Base-by-base conservation (phyloP, 345 rosid species). In the Bretschneidera sinensis region DNA sequence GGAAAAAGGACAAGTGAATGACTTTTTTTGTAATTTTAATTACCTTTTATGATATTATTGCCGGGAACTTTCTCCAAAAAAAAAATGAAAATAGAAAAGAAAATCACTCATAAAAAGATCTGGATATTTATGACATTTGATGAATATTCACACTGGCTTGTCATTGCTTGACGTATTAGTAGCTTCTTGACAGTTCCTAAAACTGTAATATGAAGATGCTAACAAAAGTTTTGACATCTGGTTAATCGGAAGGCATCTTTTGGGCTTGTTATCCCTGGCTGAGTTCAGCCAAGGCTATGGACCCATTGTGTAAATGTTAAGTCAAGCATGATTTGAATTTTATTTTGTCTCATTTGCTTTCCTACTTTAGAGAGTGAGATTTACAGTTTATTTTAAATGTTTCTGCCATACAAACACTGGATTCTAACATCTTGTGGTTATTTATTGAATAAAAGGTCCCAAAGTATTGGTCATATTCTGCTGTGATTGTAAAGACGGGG, bases 361-460 rank as follows among this genome's bases (percentile, higher is more conserved):
- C 45, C 45, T 39, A 13, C 2, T 39, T 39, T 39, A 2, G 4
- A 39, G 45, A 39, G 45, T 39, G 45, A 39, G 45, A 39, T 39
- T 39, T 4, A 39, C 10, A 1, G 6, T 5, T 39, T 4, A 39
- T 39, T 39, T 39, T 1, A 39, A 39, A 5, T 39, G 45, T 39
- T 39, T 39, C n/a, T n/a, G 11, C 10, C 45, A 39, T 39, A 14
- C 16, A 9, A 1, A 5, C 45, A 39, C 11, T 39, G 4, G 11
- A 7, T 5, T 11, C 51, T 57, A 17, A 61, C 28, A 19, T 35
- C 48, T 66, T 66, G 21, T 48, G 49, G 53, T 59, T 70, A 51
- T 68, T 51, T 60, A 10, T 66, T 48, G 22, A 61, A 49, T 55
- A 62, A 4, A 65, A 92, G 99, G 95, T 75, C 90, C 95, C 24